Evolutionary conservation across 345 rosid species (phyloP), one percentile per base, ranked within the genome.

Genomic region (Garcia nutans): DNA sequence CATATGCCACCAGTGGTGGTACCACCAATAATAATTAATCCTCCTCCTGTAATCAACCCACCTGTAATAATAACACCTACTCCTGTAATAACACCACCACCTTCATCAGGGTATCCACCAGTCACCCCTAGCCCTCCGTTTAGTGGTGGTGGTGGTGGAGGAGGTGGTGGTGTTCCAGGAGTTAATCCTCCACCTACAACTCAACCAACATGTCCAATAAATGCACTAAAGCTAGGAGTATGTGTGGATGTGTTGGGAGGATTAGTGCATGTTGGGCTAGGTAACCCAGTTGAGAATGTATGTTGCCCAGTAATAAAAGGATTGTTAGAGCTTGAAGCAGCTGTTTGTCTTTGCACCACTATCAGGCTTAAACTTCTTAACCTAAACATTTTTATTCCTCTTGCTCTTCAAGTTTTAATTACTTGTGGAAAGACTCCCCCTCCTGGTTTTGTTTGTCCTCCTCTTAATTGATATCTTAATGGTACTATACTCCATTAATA

Each of bases 81-180:
- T 72, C 90, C 90, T 33, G 72, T 85, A 6, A 75, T 75, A 58
- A 45, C 79, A 44, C 88, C 89, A 19, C 88, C 94, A 37, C 89
- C 92, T 68, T 75, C 86, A 31, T 70, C 88, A n/a, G 69, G 78
- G 12, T 84, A 82, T 78, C 90, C 90, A 52, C 92, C 94, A 3
- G 74, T 79, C 76, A 45, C 74, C 0, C 78, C 79, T 17, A 78
- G 86, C 15, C 87, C 85, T 68, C 77, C 82, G 6, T 64, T 80
- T 0, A 82, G 84, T 0, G 83, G 84, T 0, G 76, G 80, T 4
- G 65, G 72, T 3, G 88, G 87, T 0, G 88, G 85, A 10, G 82
- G 83, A 7, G 85, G 85, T 0, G 83, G 91, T 0, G 68, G 81
- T 26, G 64, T 61, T 52, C 86, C 88, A 6, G 80, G 67, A 8